Percentiles rank a stretch among this genome's conserved stretches.
phyloP scores from a whole-genome alignment of 2,329 filamentous ascomycete genomes.

The Colletotrichum cereale region DNA sequence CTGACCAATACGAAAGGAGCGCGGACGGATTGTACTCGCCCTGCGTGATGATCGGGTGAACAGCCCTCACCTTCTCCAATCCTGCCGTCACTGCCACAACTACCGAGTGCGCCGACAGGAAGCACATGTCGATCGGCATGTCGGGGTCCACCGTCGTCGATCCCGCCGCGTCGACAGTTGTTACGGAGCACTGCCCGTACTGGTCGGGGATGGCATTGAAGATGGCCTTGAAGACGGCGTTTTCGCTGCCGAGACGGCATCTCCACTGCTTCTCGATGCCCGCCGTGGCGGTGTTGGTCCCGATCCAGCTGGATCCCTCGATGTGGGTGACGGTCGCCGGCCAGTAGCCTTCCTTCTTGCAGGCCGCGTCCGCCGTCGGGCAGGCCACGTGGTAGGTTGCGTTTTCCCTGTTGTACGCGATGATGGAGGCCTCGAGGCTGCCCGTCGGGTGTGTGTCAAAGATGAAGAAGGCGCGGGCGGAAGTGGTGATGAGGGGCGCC shows the following conservation, averaged over 20 bases:
- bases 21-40: background rate
- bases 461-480: conserved; percentile 28
- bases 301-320: conserved; percentile 20
- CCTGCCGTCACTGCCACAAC: conserved; percentile 31
- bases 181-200: conserved; percentile 24
- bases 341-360: conserved; percentile 26
- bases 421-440: conserved; percentile 31
- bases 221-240: background rate
- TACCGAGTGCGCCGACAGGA: conserved; percentile 23
- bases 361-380: conserved; percentile 21
- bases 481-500: conserved; percentile 8
- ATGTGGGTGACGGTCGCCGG: conserved; percentile 23
- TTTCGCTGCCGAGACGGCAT: conserved; percentile 14
- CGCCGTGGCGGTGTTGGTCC: conserved; percentile 30
- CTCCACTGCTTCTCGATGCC: conserved; percentile 26
- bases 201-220: conserved; percentile 4
- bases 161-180: conserved; percentile 8
- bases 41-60: conserved; percentile 9
- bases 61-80: conserved; percentile 17
- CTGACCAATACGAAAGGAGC: conserved; percentile 4
- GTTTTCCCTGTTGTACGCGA: conserved; percentile 2
- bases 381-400: conserved; percentile 24
- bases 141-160: background rate
- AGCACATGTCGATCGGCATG: conserved; percentile 20
- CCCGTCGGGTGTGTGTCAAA: conserved; percentile 29